phyloP scores from a whole-genome alignment of 306 rosid genomes.

The Boehmeria nivea region DNA sequence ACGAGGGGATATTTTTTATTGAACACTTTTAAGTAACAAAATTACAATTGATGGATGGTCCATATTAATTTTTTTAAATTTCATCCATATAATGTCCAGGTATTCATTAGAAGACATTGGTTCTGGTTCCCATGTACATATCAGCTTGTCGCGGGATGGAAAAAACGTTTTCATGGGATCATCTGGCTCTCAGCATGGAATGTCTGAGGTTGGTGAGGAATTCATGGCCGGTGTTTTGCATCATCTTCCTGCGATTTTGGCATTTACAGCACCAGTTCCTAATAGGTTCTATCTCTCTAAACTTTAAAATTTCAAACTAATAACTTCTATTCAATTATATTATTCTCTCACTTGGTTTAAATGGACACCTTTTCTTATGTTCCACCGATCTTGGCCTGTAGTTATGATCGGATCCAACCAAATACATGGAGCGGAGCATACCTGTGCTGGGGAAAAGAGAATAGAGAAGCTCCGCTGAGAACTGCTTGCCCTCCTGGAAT shows the following conservation, averaged over 20 bases:
- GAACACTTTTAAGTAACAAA: too few relatives aligned
- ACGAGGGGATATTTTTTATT: not conserved
- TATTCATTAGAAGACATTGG: conserved; percentile 69
- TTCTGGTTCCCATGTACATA: conserved; percentile 87
- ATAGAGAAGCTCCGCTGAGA: conserved; percentile 81
- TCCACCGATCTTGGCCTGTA: conserved; percentile 31
- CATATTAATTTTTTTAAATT: too few relatives aligned
- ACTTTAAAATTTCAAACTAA: not conserved
- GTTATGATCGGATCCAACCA: conserved; percentile 84
- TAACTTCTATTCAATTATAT: too few relatives aligned
- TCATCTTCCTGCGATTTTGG: conserved; percentile 70
- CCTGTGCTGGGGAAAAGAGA: conserved; percentile 91
- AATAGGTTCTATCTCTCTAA: conserved; percentile 51
- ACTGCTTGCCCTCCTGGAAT: conserved; percentile 82
- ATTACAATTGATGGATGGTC: too few relatives aligned
- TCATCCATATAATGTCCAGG: conserved; percentile 34
- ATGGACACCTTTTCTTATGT: not conserved
- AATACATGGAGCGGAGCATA: conserved; percentile 89
- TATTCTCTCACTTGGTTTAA: too few relatives aligned
- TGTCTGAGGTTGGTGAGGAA: conserved; percentile 64
- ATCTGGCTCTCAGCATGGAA: conserved; percentile 51
- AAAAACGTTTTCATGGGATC: conserved; percentile 70
- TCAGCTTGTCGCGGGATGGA: conserved; percentile 76
- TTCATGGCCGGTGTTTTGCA: conserved; percentile 91
- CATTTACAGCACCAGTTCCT: conserved; percentile 79